Conservation (phyloP, 352 stramenopile species). For the Pseudoperonospora humuli region DNA sequence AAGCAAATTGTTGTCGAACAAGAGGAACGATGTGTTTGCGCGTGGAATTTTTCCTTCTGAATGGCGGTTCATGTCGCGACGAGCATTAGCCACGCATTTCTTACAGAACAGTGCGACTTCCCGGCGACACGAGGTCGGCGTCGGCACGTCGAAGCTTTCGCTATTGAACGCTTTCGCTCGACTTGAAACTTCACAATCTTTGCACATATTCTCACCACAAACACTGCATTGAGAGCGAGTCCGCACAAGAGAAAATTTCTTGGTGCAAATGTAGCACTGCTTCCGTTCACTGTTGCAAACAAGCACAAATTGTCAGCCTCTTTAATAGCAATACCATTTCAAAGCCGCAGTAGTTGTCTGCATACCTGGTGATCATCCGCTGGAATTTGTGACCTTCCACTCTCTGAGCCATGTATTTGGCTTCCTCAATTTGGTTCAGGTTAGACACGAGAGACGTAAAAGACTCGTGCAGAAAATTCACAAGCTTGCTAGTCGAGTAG, state of each 20-base stretch:
- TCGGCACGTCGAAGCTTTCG: slow-evolving; percentile 26
- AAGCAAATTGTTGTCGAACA: slow-evolving; percentile 34
- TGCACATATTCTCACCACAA: slow-evolving; percentile 66
- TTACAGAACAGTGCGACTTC: slow-evolving; percentile 51
- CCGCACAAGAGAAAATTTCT: slow-evolving; percentile 63
- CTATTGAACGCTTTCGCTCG: slow-evolving; percentile 45
- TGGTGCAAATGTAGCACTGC: slow-evolving; percentile 60
- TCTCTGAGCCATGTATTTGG: slow-evolving; percentile 51
- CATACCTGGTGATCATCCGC: slow-evolving; percentile 33
- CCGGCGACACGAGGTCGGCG: slow-evolving; percentile 24
- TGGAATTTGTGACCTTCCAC: slow-evolving; percentile 41
- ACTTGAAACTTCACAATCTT: slow-evolving; percentile 50
- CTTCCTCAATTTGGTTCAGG: slow-evolving; percentile 50
- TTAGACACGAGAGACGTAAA: slow-evolving; percentile 53
- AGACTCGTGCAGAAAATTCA: slow-evolving; percentile 42
- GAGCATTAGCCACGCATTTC: slow-evolving; percentile 39
- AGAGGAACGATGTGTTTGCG: slow-evolving; percentile 17
- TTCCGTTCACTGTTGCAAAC: slow-evolving; percentile 37
- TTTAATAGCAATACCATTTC: not conserved
- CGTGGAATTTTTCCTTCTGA: slow-evolving; percentile 6
- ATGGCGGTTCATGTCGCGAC: slow-evolving; percentile 34
- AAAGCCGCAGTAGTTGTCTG: not conserved
- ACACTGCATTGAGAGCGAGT: slow-evolving; percentile 54
- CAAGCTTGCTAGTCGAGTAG: slow-evolving; percentile 37
- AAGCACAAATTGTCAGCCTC: slow-evolving; percentile 6